Conservation (phyloP, 1,284 basidiomycete genomes). For the Pseudomicrostroma phylloplanum region DNA sequence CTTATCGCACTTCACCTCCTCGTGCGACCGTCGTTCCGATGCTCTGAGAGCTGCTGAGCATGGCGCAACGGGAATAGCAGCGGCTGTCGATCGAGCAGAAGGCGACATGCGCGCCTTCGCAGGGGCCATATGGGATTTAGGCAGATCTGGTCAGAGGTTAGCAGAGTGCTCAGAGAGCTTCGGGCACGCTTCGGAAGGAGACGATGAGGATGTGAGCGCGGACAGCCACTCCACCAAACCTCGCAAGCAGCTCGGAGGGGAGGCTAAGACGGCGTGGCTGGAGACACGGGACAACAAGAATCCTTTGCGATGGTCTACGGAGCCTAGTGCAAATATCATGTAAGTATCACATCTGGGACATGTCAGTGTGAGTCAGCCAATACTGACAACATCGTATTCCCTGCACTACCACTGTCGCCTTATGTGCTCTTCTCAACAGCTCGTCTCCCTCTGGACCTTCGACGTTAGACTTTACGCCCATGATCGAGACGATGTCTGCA, state of each 20-base stretch:
- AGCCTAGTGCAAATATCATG: too few relatives aligned
- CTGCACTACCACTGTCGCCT: neutral
- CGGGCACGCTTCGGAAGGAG: neutral
- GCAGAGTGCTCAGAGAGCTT: conserved; percentile 10
- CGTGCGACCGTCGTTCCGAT: neutral
- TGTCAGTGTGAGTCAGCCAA: too few relatives aligned
- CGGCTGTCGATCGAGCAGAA: conserved; percentile 8
- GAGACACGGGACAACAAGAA: neutral
- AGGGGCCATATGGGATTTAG: conserved; percentile 13
- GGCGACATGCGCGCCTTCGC: conserved; percentile 13
- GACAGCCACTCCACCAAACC: conserved; percentile 46
- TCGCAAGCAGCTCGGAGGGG: conserved; percentile 67
- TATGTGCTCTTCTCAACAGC: neutral
- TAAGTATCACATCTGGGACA: too few relatives aligned
- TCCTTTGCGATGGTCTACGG: too few relatives aligned
- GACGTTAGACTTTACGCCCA: conserved; percentile 74
- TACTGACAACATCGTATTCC: neutral
- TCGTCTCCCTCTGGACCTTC: conserved; percentile 8
- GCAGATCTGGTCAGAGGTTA: neutral
- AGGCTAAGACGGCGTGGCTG: conserved; percentile 75
- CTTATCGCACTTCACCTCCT: neutral
- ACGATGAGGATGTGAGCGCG: neutral
- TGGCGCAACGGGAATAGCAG: conserved; percentile 13
- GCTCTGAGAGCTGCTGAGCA: conserved; percentile 11
- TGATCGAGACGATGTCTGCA: conserved; percentile 80